A percentile compares a stretch with the other conserved stretches of the same genome.
Evolutionary conservation across 495 filamentous ascomycete species (phyloP).

Genomic region (Penicillium atrosanguineum): DNA sequence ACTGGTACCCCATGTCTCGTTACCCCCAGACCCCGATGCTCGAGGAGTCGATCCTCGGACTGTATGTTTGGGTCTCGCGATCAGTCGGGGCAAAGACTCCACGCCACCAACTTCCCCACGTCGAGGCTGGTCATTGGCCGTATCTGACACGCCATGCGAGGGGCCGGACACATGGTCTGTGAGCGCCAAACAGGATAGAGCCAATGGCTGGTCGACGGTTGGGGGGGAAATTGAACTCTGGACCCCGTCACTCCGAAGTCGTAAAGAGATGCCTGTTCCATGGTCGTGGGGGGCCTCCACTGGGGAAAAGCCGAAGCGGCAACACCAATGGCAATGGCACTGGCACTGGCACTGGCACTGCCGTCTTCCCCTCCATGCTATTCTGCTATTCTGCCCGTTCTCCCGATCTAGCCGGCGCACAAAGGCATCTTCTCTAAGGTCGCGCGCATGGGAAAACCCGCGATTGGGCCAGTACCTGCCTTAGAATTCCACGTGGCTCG

Average conservation of each 20-base stretch:
- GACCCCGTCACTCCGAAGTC: constrained; percentile 3
- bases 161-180: constrained; percentile 27
- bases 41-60: no score
- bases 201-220: neutral
- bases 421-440: neutral
- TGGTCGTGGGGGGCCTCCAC: constrained; percentile 12
- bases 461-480: constrained; percentile 29
- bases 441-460: constrained; percentile 14
- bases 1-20: no score
- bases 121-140: constrained; percentile 14
- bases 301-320: constrained; percentile 1
- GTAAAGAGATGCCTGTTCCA: constrained; percentile 10
- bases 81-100: neutral
- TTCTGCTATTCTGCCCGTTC: no score
- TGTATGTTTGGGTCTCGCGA: neutral
- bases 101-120: constrained; percentile 22
- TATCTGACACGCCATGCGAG: constrained; percentile 22
- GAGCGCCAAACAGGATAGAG: constrained; percentile 1
- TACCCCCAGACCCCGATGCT: no score
- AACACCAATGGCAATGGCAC: neutral
- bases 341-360: no score
- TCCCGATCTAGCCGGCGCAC: constrained; percentile 15
- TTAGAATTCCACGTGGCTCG: constrained; percentile 28
- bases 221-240: neutral
- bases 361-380: neutral